A percentile compares a stretch with the other conserved stretches of the same genome.
Conservation (phyloP, 2,329 filamentous ascomycete species). For the Ascochyta viciae-villosae region DNA sequence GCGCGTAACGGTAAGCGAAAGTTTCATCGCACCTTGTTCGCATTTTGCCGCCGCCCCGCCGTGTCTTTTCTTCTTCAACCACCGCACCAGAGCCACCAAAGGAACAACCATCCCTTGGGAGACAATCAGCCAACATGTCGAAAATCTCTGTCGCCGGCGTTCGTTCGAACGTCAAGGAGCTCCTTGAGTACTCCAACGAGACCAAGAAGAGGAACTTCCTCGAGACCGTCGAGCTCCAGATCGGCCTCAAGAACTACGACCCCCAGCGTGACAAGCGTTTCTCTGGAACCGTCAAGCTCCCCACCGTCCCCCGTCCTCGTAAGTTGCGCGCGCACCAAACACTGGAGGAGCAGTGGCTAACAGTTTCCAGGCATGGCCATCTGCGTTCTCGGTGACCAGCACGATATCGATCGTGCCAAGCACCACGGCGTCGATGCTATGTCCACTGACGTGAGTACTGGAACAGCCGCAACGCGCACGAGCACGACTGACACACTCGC, state of each 20-base stretch:
- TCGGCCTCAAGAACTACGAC: slow-evolving; percentile 63
- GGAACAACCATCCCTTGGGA: slow-evolving; percentile 55
- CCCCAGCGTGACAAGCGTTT: slow-evolving; percentile 99
- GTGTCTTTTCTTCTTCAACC: slow-evolving; percentile 34
- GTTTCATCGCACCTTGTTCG: slow-evolving; percentile 16
- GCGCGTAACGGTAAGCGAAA: slow-evolving; percentile 20
- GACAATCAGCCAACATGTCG: slow-evolving; percentile 68
- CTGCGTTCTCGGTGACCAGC: slow-evolving; percentile 87
- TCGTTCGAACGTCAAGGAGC: slow-evolving; percentile 89
- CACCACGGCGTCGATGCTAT: slow-evolving; percentile 98
- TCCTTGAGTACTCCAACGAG: slow-evolving; percentile 93
- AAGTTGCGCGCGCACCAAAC: slow-evolving; percentile 12
- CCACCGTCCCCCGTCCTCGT: slow-evolving; percentile 78
- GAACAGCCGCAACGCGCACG: not conserved
- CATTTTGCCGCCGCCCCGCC: slow-evolving; percentile 24
- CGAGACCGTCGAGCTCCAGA: slow-evolving; percentile 81
- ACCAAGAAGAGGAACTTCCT: slow-evolving; percentile 99
- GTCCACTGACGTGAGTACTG: slow-evolving; percentile 72
- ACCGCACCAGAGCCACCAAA: slow-evolving; percentile 50
- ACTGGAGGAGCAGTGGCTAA: slow-evolving; percentile 14
- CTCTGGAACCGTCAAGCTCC: slow-evolving; percentile 97
- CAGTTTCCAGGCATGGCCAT: slow-evolving; percentile 33
- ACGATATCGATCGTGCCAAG: slow-evolving; percentile 99
- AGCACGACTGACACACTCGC: slow-evolving; percentile 10
- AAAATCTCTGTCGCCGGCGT: slow-evolving; percentile 93